phyloP scores from a whole-genome alignment of 768 basidiomycete genomes.

The Mycena alexandri region DNA sequence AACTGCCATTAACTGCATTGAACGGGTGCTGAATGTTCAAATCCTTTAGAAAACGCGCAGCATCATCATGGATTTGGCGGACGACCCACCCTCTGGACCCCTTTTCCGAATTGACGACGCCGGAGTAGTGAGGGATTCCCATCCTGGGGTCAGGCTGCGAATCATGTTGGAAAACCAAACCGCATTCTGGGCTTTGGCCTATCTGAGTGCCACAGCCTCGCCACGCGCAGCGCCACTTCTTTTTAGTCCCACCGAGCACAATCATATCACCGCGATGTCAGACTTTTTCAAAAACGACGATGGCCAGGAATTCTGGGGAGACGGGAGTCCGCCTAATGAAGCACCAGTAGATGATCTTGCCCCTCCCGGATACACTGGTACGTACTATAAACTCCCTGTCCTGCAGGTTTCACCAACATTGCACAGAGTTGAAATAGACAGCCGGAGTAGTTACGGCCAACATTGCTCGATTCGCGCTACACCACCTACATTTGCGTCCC shows the following conservation, averaged over 20 bases:
- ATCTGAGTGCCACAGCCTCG: not conserved
- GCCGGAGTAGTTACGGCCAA: too few relatives aligned
- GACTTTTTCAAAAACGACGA: slow-evolving; percentile 4
- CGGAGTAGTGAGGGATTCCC: not conserved
- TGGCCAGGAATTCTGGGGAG: not conserved
- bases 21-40: not conserved
- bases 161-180: not conserved
- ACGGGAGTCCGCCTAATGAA: not conserved
- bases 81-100: not conserved
- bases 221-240: not conserved
- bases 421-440: too few relatives aligned
- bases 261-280: not conserved
- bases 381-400: too few relatives aligned
- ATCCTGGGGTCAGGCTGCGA: not conserved
- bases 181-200: slow-evolving; percentile 10
- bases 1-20: not conserved
- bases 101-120: not conserved
- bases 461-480: too few relatives aligned
- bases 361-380: too few relatives aligned
- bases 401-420: too few relatives aligned
- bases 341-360: not conserved
- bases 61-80: not conserved
- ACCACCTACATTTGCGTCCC: too few relatives aligned
- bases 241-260: not conserved
- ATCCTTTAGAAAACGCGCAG: not conserved